A percentile compares a stretch with the other conserved stretches of the same genome.
Conservation (phyloP, 495 filamentous ascomycete species). For the Penicillium verhagenii region DNA sequence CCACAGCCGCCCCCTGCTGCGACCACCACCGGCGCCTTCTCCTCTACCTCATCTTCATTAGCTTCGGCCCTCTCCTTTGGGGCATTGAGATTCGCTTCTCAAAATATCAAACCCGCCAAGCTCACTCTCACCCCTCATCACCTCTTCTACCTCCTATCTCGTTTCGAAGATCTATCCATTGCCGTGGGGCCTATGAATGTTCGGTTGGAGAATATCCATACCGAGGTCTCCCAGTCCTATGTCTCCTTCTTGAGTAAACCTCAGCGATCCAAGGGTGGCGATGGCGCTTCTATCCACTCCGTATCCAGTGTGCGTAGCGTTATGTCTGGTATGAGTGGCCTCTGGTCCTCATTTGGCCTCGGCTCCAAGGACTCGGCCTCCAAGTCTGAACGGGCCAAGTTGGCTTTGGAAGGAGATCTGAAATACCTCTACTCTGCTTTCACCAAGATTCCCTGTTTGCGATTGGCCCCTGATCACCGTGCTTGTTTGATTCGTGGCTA, state of each 20-base stretch:
- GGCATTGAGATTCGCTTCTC: constrained; percentile 77
- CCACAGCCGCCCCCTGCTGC: constrained; percentile 43
- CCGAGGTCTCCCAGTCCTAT: constrained; percentile 82
- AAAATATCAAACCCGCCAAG: constrained; percentile 82
- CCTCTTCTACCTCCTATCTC: constrained; percentile 91
- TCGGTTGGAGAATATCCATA: constrained; percentile 89
- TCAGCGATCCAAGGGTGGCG: constrained; percentile 72
- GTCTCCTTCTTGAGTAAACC: constrained; percentile 89
- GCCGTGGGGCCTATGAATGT: constrained; percentile 94
- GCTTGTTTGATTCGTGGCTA: constrained; percentile 86
- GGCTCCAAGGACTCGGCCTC: constrained; percentile 69
- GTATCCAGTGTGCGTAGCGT: constrained; percentile 96
- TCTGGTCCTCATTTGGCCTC: constrained; percentile 88
- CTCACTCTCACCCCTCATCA: constrained; percentile 95
- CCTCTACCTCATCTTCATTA: constrained; percentile 69
- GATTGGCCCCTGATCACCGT: constrained; percentile 83
- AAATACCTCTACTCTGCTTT: constrained; percentile 98
- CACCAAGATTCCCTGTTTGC: constrained; percentile 93
- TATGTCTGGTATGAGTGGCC: constrained; percentile 88
- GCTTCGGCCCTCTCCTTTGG: constrained; percentile 84
- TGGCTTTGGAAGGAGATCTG: constrained; percentile 76
- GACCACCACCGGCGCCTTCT: constrained; percentile 54
- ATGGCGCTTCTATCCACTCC: constrained; percentile 80
- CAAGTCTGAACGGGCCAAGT: constrained; percentile 83
- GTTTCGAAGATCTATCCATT: constrained; percentile 90